Evolutionary conservation across 345 rosid genomes (phyloP).

Genomic region (Moringa oleifera): DNA sequence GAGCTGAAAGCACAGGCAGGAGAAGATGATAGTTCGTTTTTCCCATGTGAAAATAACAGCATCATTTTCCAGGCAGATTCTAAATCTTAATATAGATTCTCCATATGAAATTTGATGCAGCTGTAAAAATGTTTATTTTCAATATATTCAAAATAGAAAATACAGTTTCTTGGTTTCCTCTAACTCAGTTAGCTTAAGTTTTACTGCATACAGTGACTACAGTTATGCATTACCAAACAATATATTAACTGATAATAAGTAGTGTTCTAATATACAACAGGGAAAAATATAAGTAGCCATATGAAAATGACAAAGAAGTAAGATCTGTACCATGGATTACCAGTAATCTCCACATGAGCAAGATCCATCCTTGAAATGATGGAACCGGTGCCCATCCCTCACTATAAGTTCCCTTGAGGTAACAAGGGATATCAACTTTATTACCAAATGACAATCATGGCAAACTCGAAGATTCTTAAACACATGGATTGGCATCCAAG

Average conservation of each 20-base stretch:
- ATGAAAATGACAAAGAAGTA: too few species aligned
- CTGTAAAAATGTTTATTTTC: too few species aligned
- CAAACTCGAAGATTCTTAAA: not conserved
- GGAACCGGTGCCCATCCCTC: not conserved
- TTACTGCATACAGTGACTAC: too few species aligned
- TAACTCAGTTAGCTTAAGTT: too few species aligned
- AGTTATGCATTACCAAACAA: too few species aligned
- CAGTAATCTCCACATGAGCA: not conserved
- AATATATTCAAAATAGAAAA: too few species aligned
- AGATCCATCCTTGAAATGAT: conserved; percentile 9
- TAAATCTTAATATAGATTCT: too few species aligned
- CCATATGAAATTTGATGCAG: too few species aligned
- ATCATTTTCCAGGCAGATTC: not conserved
- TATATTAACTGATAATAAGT: too few species aligned
- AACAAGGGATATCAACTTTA: not conserved
- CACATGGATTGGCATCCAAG: conserved; percentile 8
- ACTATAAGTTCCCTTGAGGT: conserved; percentile 2
- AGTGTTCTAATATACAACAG: too few species aligned
- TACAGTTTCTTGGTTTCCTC: too few species aligned
- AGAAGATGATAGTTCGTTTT: too few species aligned
- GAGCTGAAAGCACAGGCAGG: not conserved
- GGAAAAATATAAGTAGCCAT: not conserved
- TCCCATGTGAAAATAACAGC: not conserved
- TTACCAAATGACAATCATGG: not conserved
- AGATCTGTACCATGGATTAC: not conserved